Base-by-base conservation (phyloP, 1,139 yeast genomes). In the Blastobotrys apis region DNA sequence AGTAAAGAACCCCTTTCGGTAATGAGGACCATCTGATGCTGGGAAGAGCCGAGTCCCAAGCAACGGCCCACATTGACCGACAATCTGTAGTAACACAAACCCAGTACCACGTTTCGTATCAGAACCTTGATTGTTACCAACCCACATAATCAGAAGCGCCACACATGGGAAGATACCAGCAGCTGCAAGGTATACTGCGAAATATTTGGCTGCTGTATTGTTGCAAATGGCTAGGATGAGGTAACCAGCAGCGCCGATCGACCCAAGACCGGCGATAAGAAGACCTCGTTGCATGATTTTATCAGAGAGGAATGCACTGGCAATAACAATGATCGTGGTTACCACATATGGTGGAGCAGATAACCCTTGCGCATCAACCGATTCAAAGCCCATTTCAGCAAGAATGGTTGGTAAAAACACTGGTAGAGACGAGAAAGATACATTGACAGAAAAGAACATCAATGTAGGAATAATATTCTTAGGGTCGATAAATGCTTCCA, bases 31-130 rank as follows among this genome's bases (percentile, higher is more conserved):
- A 12, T 62, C 59, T 6, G 54, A 23, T n/a, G 44, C 44, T 2
- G 66, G 66, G 43, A 56, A 63, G 20, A 62, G 38, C 6, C 63
- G 49, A 10, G 64, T 61, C 4, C 66, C 66, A 3, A 63, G 52
- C 22, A 63, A 39, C 8, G 67, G 64, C 6, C 65, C 66, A 34
- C 64, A 60, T 45, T 63, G 64, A 17, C 67, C 66, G 25, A 62
- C 48, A 13, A 59, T 48, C 45, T 62, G 63, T 21, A 63, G 44
- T 43, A 62, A 39, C 26, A 61, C 58, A 43, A 53, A 56, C 6
- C 63, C 65, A 13, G 54, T 53, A 22, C 63, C 62, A 39, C 63
- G 52, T 25, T 54, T 52, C 8, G 62, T 47, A 38, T 62, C 66
- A 12, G 61, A 51, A 9, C 63, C 60, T 37, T 62, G 65, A 47